phyloP scores from a whole-genome alignment of 192 early-diverging fungal genomes.

The Umbelopsis vinacea region DNA sequence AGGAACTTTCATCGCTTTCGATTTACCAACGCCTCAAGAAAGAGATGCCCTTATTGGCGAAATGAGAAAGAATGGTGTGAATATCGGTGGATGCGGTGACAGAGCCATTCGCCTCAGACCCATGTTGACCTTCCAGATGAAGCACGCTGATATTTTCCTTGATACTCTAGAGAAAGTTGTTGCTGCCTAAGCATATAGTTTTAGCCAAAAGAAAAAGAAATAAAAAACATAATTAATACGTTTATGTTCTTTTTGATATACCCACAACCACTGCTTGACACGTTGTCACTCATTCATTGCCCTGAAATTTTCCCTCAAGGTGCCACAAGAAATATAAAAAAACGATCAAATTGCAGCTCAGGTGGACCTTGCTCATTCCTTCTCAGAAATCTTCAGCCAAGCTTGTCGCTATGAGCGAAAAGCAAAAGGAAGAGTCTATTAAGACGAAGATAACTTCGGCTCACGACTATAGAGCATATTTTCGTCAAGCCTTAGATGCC shows the following conservation, averaged over 20 bases:
- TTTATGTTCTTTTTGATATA: too few relatives aligned
- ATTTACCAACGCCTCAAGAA: constrained; percentile 51
- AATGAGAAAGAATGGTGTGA: constrained; percentile 66
- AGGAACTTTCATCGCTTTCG: constrained; percentile 75
- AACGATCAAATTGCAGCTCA: background rate
- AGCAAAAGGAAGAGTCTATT: background rate
- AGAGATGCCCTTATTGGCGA: constrained; percentile 58
- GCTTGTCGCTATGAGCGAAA: constrained; percentile 3
- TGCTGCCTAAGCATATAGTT: background rate
- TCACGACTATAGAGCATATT: background rate
- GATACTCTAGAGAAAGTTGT: constrained; percentile 54
- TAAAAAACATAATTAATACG: too few relatives aligned
- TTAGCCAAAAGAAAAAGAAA: too few relatives aligned
- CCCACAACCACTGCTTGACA: background rate
- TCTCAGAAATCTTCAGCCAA: background rate
- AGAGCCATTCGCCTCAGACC: constrained; percentile 65
- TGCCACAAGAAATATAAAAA: too few relatives aligned
- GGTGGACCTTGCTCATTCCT: background rate
- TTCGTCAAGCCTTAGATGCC: background rate
- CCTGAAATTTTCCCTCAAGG: background rate
- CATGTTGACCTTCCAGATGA: constrained; percentile 71
- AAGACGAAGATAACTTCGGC: background rate
- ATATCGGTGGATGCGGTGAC: constrained; percentile 72
- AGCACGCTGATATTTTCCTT: constrained; percentile 71
- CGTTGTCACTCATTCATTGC: background rate